Percentiles rank a stretch among this genome's conserved stretches.
Evolutionary conservation across 768 basidiomycete genomes (phyloP).

Genomic region (Coprinellus micaceus): DNA sequence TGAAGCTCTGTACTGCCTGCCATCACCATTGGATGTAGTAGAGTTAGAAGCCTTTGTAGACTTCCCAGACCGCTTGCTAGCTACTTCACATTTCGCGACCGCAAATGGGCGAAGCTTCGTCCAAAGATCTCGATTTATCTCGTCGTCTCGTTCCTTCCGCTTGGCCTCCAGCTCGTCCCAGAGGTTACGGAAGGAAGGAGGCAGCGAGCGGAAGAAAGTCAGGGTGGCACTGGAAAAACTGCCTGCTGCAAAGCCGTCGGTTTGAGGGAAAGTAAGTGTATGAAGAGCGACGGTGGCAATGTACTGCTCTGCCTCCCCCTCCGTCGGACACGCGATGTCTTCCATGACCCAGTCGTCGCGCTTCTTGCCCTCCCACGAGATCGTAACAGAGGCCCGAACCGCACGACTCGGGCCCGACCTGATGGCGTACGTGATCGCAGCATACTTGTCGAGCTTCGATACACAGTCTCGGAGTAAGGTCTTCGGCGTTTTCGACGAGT

Average conservation of each 20-base stretch:
- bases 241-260: slow-evolving; percentile 62
- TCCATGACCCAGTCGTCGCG: slow-evolving; percentile 76
- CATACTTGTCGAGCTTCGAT: slow-evolving; percentile 66
- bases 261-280: slow-evolving; percentile 60
- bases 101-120: slow-evolving; percentile 59
- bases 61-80: slow-evolving; percentile 20
- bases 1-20: background rate
- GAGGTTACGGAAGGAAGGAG: slow-evolving; percentile 77
- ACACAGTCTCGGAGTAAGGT: slow-evolving; percentile 65
- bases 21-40: background rate
- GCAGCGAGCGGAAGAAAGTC: slow-evolving; percentile 77
- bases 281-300: slow-evolving; percentile 84
- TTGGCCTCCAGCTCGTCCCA: slow-evolving; percentile 84
- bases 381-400: slow-evolving; percentile 63
- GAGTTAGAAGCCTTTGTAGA: background rate
- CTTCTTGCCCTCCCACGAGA: slow-evolving; percentile 68
- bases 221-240: slow-evolving; percentile 40
- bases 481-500: slow-evolving; percentile 81
- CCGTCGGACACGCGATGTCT: slow-evolving; percentile 75
- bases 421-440: slow-evolving; percentile 61
- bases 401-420: slow-evolving; percentile 74
- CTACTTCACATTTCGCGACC: slow-evolving; percentile 50
- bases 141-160: slow-evolving; percentile 59
- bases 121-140: slow-evolving; percentile 69
- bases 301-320: slow-evolving; percentile 84